These are phyloP conservation scores for Myxozyma monticola DNA, from an alignment of 805 yeast species.

Conservation along the genomic window DNA sequence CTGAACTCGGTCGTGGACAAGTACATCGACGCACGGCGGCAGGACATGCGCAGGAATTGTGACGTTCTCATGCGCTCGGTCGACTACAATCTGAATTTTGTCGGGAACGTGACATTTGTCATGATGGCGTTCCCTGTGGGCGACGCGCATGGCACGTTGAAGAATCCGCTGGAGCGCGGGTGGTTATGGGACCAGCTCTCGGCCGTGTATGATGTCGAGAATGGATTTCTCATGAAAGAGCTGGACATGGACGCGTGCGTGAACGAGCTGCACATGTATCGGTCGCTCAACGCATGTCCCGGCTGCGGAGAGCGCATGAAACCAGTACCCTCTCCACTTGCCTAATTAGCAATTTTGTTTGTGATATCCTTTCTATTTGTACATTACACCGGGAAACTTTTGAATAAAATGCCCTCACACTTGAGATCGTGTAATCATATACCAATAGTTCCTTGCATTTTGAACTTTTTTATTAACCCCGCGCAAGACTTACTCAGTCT, in stretches of 20 bases:
- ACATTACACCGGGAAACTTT: conserved; percentile 5
- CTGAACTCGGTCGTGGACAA: neutral
- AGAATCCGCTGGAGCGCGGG: conserved; percentile 8
- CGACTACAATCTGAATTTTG: neutral
- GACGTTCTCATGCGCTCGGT: neutral
- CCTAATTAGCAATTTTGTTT: neutral
- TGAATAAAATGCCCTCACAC: too few species aligned
- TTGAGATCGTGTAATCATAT: neutral
- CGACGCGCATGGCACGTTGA: neutral
- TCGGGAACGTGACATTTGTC: conserved; percentile 1
- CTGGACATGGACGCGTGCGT: neutral
- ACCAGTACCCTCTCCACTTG: neutral
- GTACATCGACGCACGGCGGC: neutral
- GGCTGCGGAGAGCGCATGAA: conserved; percentile 16
- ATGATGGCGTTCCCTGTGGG: conserved; percentile 3
- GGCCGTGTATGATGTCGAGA: neutral
- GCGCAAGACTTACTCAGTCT: conserved; percentile 49
- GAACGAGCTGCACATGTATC: neutral
- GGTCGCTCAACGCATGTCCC: neutral
- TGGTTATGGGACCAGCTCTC: conserved; percentile 14
- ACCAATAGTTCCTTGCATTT: neutral
- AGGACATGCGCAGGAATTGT: neutral
- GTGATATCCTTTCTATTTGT: neutral
- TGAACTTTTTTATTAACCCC: neutral
- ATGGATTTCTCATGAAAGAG: neutral